Base-by-base conservation (phyloP, 1,284 basidiomycete genomes). In the Schizopora paradoxa region DNA sequence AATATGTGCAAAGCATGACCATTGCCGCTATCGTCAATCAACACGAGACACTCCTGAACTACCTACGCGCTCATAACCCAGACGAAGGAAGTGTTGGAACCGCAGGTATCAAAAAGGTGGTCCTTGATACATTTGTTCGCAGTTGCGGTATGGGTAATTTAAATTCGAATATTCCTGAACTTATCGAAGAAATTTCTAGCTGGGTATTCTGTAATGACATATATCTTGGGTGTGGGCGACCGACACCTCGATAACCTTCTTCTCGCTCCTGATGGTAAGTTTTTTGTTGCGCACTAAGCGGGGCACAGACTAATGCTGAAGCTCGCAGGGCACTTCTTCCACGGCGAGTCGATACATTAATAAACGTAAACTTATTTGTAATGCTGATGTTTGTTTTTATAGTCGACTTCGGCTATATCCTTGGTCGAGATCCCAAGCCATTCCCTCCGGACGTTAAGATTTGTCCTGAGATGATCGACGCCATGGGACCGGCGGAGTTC, bases 401-500 rank as follows among this genome's bases (percentile, higher is more conserved):
- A 92, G 95, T 99, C 54, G 96, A 99, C 65, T 99, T 99, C 61
- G 95, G 96, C 2, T 99, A 98, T 66, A 99, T 99, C 57, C 77
- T 99, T 6, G 95, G 95, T 2, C 85, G 94, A 5, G 96, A 99
- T 61, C 96, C 96, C 0, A 99, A 99, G 63, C 93, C 94, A 0
- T 97, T 96, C 61, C 93, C 96, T 4, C 96, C 96, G 1, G 90
- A 93, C 1, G 93, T 99, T 57, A 99, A 99, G 65, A 89, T 99
- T 22, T 96, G 93, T 67, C 95, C 96, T 58, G 96, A 99, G 62
- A 99, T 99, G 96, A 92, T 99, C 1, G 96, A 99, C 59, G 94
- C 89, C 6, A 97, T 99, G 94, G 96, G 96, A 13, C 93, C 93
- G 3, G 74, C 84, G 13, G 92, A 96, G 61, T 96, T 99, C 63